Conservation (phyloP, 805 yeast genomes). For the Zygotorulaspora sp. region DNA sequence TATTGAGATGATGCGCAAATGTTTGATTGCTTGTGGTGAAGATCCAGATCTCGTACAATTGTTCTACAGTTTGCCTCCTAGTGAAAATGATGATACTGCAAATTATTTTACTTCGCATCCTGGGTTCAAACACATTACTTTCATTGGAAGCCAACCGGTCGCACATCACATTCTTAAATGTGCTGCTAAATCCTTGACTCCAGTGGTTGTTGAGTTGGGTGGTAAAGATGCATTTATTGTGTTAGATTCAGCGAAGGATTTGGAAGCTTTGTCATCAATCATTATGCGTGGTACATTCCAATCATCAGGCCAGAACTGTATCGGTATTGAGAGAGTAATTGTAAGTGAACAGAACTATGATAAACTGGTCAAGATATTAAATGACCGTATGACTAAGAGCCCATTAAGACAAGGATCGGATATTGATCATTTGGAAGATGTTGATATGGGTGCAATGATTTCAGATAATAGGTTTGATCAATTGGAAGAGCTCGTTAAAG, state of each 20-base stretch:
- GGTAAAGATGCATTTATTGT: slow-evolving; percentile 93
- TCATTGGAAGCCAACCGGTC: slow-evolving; percentile 93
- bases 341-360: slow-evolving; percentile 70
- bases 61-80: slow-evolving; percentile 79
- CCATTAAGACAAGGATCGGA: slow-evolving; percentile 78
- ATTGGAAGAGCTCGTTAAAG: slow-evolving; percentile 61
- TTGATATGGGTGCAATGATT: slow-evolving; percentile 96
- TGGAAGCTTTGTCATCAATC: slow-evolving; percentile 61
- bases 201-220: slow-evolving; percentile 93
- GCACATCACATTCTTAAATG: slow-evolving; percentile 82
- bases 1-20: slow-evolving; percentile 62
- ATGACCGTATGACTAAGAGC: slow-evolving; percentile 47
- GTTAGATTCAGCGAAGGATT: slow-evolving; percentile 68
- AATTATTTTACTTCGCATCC: slow-evolving; percentile 82
- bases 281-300: slow-evolving; percentile 95
- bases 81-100: slow-evolving; percentile 42
- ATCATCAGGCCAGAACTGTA: slow-evolving; percentile 96
- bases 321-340: slow-evolving; percentile 92
- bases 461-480: slow-evolving; percentile 67
- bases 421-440: slow-evolving; percentile 82
- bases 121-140: slow-evolving; percentile 80
- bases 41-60: slow-evolving; percentile 83
- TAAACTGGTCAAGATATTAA: slow-evolving; percentile 50
- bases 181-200: slow-evolving; percentile 84
- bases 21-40: slow-evolving; percentile 67